Base-by-base conservation (phyloP, 129 eudicot genomes). In the Calendula officinalis region DNA sequence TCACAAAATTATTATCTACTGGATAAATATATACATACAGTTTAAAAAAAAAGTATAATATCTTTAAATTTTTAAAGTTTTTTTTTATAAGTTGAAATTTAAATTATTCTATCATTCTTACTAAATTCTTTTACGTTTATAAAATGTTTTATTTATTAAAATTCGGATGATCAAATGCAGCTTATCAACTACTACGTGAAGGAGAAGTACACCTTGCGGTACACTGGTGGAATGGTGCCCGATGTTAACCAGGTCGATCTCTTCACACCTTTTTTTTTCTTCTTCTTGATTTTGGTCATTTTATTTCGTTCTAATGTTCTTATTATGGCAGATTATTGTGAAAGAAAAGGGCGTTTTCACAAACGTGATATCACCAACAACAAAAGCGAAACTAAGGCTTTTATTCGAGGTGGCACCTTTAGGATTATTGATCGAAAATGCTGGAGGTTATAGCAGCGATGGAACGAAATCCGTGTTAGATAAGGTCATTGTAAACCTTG, bases 181-280 rank as follows among this genome's bases (percentile, higher is more conserved):
- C 67, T 91, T 69, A 79, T 87, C 72, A 86, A 91, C 82, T 88
- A 88, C 81, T 94, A 94, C 32, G 89, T 94, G 5, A 79, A 67
- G 62, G 95, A 94, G 80, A 94, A 94, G 67, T 94, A 88, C 97
- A 94, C 99, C 34, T 74, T 94, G 79, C 50, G 99, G 17, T 94
- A 94, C 97, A 94, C 99, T 0, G 99, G 99, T 63, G 97, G 99
- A 80, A 94, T 94, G 99, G 99, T 94, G 67, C 99, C 99, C 0
- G 97, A 94, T 80, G 99, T 94, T 54, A 94, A 94, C 80, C 99
- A 94, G 97, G 99, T 91, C 32, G 46, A 68, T 56, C 17, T 68
- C 39, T 62, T 35, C 64, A 59, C 54, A 50, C 51, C 54, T 3
- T 38, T 64, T 49, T 72, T 40, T 7, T 30, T 3, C 3, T 7